phyloP scores from a whole-genome alignment of 805 yeast genomes.

The Komagataella phaffii region DNA sequence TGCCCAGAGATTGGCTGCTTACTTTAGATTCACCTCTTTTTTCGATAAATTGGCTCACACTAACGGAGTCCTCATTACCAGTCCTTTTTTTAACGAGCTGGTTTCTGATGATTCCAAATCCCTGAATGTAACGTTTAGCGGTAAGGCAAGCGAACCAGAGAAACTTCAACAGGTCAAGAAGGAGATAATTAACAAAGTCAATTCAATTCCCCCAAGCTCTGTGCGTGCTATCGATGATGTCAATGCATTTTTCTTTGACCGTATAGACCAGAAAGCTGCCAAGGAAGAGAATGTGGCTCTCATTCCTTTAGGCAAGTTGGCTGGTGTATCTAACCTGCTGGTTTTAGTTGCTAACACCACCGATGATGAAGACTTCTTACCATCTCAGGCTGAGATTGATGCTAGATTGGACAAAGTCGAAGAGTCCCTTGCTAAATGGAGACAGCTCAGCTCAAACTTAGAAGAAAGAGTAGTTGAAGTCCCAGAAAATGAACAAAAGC shows the following conservation, averaged over 20 bases:
- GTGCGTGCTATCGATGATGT: slow-evolving; percentile 49
- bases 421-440: slow-evolving; percentile 39
- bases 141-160: slow-evolving; percentile 9
- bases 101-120: slow-evolving; percentile 22
- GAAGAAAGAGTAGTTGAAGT: slow-evolving; percentile 36
- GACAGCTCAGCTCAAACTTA: slow-evolving; percentile 43
- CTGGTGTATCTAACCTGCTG: slow-evolving; percentile 29
- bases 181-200: slow-evolving; percentile 60
- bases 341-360: slow-evolving; percentile 37
- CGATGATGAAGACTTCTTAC: slow-evolving; percentile 58
- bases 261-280: slow-evolving; percentile 31
- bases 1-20: slow-evolving; percentile 63
- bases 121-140: slow-evolving; percentile 17
- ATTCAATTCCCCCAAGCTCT: slow-evolving; percentile 54
- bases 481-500: slow-evolving; percentile 40
- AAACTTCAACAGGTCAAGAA: slow-evolving; percentile 44
- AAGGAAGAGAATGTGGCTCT: slow-evolving; percentile 35
- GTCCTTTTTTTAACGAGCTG: slow-evolving; percentile 33
- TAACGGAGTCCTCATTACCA: slow-evolving; percentile 27
- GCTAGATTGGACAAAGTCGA: slow-evolving; percentile 42
- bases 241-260: slow-evolving; percentile 42
- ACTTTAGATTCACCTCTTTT: slow-evolving; percentile 38
- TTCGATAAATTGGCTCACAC: slow-evolving; percentile 30
- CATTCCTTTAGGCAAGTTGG: slow-evolving; percentile 41
- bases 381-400: slow-evolving; percentile 45